Evolutionary conservation across 495 filamentous ascomycete genomes (phyloP), one percentile per base, ranked within the genome.

Genomic region (Penicillium cinerascens): DNA sequence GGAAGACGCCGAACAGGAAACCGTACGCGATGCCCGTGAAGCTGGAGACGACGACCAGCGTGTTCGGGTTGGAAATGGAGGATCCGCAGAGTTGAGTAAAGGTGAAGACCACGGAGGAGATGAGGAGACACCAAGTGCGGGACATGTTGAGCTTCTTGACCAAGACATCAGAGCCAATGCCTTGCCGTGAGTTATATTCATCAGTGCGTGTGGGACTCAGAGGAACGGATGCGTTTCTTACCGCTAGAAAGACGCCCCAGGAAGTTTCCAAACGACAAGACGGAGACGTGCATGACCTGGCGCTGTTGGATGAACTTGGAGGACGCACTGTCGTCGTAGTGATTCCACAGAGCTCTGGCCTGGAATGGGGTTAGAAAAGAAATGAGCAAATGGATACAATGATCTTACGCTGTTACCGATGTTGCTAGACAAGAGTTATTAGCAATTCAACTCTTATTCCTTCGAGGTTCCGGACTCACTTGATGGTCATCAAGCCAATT

Each of bases 401-500:
- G 22, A 7, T 20, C 49, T 51, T 44, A 51, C 89, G 65, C 91
- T 86, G 64, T 96, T 95, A 42, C 93, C 95, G 67, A 98, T 97
- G 63, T 98, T 98, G 70, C 49, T 51, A 11, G n/a, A n/a, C 11
- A 2, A 17, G 37, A 0, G 16, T 23, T 2, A 67, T 83, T 64
- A 83, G 81, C 54, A 25, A 23, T 2, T 3, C 40, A 41, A 39
- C 23, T 35, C 38, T 5, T 17, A 10, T 39, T 4, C 17, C 9
- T 15, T 13, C 6, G 41, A 48, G 21, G n/a, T 41, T 18, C 20
- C 11, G 22, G 42, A 80, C 89, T 70, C 74, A 95, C 91, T 98
- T 98, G 67, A 98, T 98, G 3, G 95, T 97, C 93, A 98, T 98
- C 62, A 97, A 70, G 10, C 93, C 93, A 63, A 96, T 88, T 38